A percentile compares a stretch with the other conserved stretches of the same genome.
phyloP scores from a whole-genome alignment of 2,329 filamentous ascomycete species.

The Graphiopsis chlorocephala region DNA sequence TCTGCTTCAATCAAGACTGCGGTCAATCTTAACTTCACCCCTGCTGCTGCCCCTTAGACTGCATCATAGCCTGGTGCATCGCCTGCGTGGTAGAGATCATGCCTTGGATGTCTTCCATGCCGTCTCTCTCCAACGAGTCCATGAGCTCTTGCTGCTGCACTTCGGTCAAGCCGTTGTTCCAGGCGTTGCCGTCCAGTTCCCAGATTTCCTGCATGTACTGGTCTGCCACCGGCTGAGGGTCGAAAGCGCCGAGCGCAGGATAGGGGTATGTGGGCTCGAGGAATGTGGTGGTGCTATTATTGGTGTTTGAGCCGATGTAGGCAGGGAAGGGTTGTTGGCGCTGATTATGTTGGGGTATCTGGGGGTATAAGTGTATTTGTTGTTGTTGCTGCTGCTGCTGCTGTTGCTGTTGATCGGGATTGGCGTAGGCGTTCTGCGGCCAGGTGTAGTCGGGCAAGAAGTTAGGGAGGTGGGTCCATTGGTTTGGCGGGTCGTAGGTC shows the following conservation, averaged over 20 bases:
- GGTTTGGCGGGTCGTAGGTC: constrained; percentile 3
- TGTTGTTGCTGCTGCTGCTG: constrained; percentile 17
- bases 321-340: constrained; percentile 12
- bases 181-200: constrained; percentile 30
- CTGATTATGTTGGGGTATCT: constrained; percentile 5
- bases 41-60: not conserved
- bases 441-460: constrained; percentile 29
- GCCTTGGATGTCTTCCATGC: constrained; percentile 38
- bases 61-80: constrained; percentile 22
- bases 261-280: constrained; percentile 32
- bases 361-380: constrained; percentile 16
- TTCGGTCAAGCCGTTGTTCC: constrained; percentile 34
- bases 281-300: constrained; percentile 22
- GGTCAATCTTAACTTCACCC: not conserved
- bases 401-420: not conserved
- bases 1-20: not conserved
- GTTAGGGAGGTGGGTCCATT: constrained; percentile 31
- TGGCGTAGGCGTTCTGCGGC: constrained; percentile 9
- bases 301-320: constrained; percentile 7
- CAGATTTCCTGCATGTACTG: constrained; percentile 26
- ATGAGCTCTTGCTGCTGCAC: constrained; percentile 38
- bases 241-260: constrained; percentile 18
- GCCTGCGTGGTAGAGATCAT: constrained; percentile 33
- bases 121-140: constrained; percentile 37
- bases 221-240: not conserved